phyloP scores from a whole-genome alignment of 2,329 filamentous ascomycete genomes.

The Alternaria alternata region DNA sequence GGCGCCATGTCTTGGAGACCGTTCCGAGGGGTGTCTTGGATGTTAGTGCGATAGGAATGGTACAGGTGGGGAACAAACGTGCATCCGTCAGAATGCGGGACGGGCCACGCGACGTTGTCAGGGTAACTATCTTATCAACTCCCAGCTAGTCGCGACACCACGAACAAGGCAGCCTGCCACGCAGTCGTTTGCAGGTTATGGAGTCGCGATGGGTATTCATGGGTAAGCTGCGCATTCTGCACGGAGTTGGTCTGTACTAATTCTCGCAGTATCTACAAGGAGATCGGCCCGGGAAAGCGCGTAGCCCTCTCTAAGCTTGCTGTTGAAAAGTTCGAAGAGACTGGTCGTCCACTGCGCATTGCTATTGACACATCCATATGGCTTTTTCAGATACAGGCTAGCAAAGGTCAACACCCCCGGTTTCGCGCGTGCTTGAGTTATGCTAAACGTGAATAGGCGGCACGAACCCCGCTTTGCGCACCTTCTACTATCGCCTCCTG shows the following conservation, averaged over 20 bases:
- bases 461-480: constrained; percentile 86
- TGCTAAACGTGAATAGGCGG: constrained; percentile 65
- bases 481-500: constrained; percentile 89
- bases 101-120: constrained; percentile 30
- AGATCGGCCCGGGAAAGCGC: constrained; percentile 82
- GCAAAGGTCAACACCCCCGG: constrained; percentile 64
- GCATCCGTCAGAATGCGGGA: constrained; percentile 24
- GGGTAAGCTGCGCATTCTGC: constrained; percentile 37
- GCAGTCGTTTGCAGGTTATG: constrained; percentile 25
- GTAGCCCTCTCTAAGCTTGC: constrained; percentile 85
- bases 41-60: constrained; percentile 22
- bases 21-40: constrained; percentile 15
- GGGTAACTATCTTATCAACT: constrained; percentile 45
- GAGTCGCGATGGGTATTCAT: constrained; percentile 51
- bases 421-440: background rate
- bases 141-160: constrained; percentile 20
- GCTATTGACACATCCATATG: constrained; percentile 97
- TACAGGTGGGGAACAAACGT: constrained; percentile 23
- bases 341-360: constrained; percentile 77
- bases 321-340: constrained; percentile 75
- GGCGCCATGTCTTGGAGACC: constrained; percentile 33
- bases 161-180: constrained; percentile 20
- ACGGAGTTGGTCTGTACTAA: constrained; percentile 18
- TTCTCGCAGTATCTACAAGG: constrained; percentile 78
- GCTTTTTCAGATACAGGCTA: constrained; percentile 92